Conservation (phyloP, 2,329 filamentous ascomycete species). For the Fusarium globosum region DNA sequence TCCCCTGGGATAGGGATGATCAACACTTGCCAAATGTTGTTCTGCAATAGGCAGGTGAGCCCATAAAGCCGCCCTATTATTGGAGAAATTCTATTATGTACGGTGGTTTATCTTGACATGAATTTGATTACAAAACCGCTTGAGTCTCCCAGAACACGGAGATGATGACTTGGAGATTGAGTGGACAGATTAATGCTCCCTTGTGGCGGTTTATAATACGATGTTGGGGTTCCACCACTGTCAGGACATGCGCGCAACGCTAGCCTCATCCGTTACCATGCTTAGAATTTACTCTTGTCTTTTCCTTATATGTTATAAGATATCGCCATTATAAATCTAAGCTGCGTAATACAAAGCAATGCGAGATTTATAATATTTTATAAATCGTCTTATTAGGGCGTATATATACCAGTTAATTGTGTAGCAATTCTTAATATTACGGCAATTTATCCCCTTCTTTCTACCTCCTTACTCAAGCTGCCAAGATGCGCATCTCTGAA, state of each 20-base stretch:
- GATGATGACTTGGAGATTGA: too few relatives aligned
- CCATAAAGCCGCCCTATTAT: background rate
- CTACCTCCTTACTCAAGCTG: background rate
- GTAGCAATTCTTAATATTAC: fast-evolving
- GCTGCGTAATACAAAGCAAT: background rate
- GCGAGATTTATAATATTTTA: background rate
- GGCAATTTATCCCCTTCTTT: background rate
- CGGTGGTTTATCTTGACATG: too few relatives aligned
- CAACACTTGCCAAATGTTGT: background rate
- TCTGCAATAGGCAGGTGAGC: background rate
- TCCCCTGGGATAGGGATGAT: background rate
- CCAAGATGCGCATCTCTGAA: background rate
- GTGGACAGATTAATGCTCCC: background rate
- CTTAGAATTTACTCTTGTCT: background rate
- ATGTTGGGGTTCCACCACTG: background rate
- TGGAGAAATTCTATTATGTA: too few relatives aligned
- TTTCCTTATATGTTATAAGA: too few relatives aligned
- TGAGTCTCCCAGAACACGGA: too few relatives aligned
- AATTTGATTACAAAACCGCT: too few relatives aligned
- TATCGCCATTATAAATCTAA: background rate
- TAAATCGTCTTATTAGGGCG: too few relatives aligned
- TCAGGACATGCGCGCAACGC: background rate
- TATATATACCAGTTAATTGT: background rate
- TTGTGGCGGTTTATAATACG: background rate
- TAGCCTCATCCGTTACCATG: background rate